Conservation (phyloP, 2,329 filamentous ascomycete genomes). For the Sarocladiaceae sp. region DNA sequence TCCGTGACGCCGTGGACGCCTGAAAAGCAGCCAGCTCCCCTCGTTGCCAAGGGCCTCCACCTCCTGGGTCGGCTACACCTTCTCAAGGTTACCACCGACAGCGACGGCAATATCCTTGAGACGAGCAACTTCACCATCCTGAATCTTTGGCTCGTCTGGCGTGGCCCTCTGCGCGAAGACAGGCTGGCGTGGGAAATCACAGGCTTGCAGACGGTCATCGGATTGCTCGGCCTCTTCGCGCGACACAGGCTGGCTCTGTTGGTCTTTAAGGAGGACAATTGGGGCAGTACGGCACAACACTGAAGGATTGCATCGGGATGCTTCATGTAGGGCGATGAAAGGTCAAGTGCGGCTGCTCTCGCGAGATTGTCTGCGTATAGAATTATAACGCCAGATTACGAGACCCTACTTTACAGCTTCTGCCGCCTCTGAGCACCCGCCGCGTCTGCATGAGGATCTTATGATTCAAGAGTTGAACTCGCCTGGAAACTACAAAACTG, state of each 20-base stretch:
- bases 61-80: slow-evolving; percentile 63
- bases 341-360: too few species aligned
- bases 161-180: slow-evolving; percentile 85
- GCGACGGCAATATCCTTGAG: slow-evolving; percentile 65
- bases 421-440: too few species aligned
- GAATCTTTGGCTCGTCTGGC: slow-evolving; percentile 95
- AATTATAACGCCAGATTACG: too few species aligned
- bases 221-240: slow-evolving; percentile 76
- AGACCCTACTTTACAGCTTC: too few species aligned
- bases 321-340: too few species aligned
- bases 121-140: slow-evolving; percentile 88
- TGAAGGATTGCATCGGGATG: slow-evolving; percentile 15
- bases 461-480: too few species aligned
- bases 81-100: slow-evolving; percentile 60
- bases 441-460: too few species aligned
- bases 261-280: slow-evolving; percentile 88
- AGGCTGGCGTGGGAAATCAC: slow-evolving; percentile 73
- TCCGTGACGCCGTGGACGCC: slow-evolving; percentile 71
- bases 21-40: slow-evolving; percentile 59
- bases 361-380: too few species aligned
- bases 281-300: slow-evolving; percentile 31
- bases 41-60: slow-evolving; percentile 58
- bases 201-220: slow-evolving; percentile 67
- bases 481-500: too few species aligned
- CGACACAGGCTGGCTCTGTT: slow-evolving; percentile 80